These are phyloP conservation scores for Quercus tomentella DNA, from an alignment of 331 rosid species.

Conservation along the genomic window DNA sequence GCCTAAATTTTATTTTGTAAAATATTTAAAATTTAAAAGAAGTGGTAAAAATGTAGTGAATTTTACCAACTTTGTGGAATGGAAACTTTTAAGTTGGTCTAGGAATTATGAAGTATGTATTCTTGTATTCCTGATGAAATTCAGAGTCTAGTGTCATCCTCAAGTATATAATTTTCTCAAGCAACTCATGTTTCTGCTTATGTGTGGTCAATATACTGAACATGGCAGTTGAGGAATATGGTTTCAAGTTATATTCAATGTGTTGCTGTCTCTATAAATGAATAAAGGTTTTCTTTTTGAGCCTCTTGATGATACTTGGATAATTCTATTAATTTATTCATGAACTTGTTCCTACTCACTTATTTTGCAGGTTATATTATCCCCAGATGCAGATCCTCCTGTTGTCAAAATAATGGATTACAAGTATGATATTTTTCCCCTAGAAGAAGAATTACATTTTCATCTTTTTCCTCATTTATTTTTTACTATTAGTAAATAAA, in stretches of 20 bases:
- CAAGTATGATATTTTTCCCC: conserved; percentile 47
- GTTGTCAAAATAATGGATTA: conserved; percentile 92
- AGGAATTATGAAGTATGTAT: neutral
- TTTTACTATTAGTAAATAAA: neutral
- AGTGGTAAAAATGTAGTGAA: neutral
- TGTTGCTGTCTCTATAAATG: neutral
- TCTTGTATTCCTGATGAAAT: neutral
- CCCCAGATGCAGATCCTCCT: conserved; percentile 97
- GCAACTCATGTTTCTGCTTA: neutral
- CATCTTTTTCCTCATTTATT: neutral
- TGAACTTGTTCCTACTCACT: conserved; percentile 13
- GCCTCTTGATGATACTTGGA: neutral
- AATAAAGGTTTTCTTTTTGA: neutral
- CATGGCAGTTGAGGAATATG: neutral
- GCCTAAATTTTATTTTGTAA: too few relatives aligned
- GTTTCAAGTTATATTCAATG: neutral
- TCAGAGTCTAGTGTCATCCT: neutral
- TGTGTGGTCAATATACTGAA: neutral
- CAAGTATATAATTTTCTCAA: neutral
- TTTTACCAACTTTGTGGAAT: neutral
- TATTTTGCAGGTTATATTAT: conserved; percentile 68
- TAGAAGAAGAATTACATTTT: neutral
- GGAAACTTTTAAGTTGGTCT: neutral
- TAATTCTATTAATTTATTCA: neutral
- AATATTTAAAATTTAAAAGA: too few relatives aligned